Base-by-base conservation (phyloP, 2,329 filamentous ascomycete genomes). In the Xylariales sp. region DNA sequence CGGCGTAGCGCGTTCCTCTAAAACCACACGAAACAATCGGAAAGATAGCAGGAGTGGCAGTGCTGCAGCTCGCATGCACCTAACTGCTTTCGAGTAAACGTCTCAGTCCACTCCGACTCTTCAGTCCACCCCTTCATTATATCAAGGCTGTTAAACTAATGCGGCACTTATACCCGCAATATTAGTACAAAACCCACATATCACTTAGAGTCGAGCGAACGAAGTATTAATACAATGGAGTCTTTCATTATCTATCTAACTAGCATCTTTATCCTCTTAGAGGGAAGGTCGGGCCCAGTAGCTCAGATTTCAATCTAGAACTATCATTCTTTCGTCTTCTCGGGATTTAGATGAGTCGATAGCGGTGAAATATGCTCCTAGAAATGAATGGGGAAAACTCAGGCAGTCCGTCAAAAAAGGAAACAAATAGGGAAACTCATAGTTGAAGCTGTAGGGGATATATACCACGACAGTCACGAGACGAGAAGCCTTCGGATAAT, bases 171-270 rank as follows among this genome's bases (percentile, higher is more conserved):
- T 23, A 5, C n/a, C n/a, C 12, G 5, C 4, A 5, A 18, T 18
- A 5, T 39, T 39, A 34, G n/a, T n/a, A 39, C 3, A 23, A 12
- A 36, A 18, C 16, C 18, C 14, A 18, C 5, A n/a, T 18, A 46
- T 48, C 62, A 68, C 62, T 23, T 34, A 36, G 8, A 10, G n/a
- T 41, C 28, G 12, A 14, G 45, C 23, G 3, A 12, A 30, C 18
- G 9, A 54, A 49, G 2, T 34, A 50, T 14, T 66, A 66, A 62
- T 62, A 55, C 53, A 69, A 9, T 54, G 58, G 57, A 60, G 58
- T 54, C 39, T 69, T 57, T 32, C 46, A 65, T 69, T 64, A 59
- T 54, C 67, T 69, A 67, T 67, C 45, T 67, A 55, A 39, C 45
- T 57, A 61, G 12, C 23, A 48, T 56, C 32, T 36, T 36, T 5